Base-by-base conservation (phyloP, 768 basidiomycete species). In the Pleurotus djamor region DNA sequence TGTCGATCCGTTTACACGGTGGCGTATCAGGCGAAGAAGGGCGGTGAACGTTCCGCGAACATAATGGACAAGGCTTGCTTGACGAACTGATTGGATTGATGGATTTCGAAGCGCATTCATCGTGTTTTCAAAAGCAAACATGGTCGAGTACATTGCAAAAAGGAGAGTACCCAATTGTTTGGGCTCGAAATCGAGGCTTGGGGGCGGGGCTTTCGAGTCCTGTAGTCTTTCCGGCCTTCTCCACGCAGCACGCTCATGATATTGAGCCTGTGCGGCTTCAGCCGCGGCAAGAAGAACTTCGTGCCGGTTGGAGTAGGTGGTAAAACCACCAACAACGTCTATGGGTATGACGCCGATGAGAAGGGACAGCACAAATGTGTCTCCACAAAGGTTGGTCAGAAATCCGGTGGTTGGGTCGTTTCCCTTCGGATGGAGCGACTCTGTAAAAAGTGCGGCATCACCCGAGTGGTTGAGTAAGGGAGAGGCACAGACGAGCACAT, bases 181-280 rank as follows among this genome's bases (percentile, higher is more conserved):
- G 0, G 62, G 47, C 33, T 72, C 67, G 35, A 66, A 71, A 28
- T 34, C 49, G n/a, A 50, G 28, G 5, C 9, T n/a, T 4, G 61
- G 38, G 0, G 66, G 60, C 9, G 55, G 58, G 5, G 57, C 58
- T 7, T 64, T 21, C 7, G 38, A 41, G 38, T 14, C 38, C 7
- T 14, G 38, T 32, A 34, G n/a, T n/a, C n/a, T 9, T 33, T 55
- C 37, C 12, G 51, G 28, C 14, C 45, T 51, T 59, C 75, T 76
- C 79, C 79, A 79, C 0, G 72, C 67, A 5, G 71, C 68, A 9
- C 67, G 61, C 41, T 79, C 70, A 35, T 78, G 76, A 61, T 69
- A 79, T 58, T 76, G 73, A 4, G 43, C 8, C n/a, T 32, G 4
- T 36, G 37, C 4, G 21, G 51, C 9, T 43, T 49, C 32, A 13